Evolutionary conservation across 2,329 filamentous ascomycete genomes (phyloP), one percentile per base, ranked within the genome.

Genomic region (Fusarium austroafricanum): DNA sequence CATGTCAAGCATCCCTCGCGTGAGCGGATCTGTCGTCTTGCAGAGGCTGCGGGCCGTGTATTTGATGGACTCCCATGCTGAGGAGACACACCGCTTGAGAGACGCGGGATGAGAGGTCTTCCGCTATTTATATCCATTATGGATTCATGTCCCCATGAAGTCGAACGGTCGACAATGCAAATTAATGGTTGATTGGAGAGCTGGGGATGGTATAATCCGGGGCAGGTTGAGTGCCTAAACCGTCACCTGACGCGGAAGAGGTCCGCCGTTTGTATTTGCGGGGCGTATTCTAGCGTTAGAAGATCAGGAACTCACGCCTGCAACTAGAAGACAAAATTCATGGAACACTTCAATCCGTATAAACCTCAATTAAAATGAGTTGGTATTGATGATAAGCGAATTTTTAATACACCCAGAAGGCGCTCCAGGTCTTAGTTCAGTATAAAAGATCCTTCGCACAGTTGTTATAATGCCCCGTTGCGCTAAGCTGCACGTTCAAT

Each of bases 1-100:
- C 81, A 83, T 31, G 80, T 82, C 66, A 82, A 68, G 68, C 81
- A 82, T 18, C 81, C 80, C 51, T 74, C 72, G 37, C 72, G 69
- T 37, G 72, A 74, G 47, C 72, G 72, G 35, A 71, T 70, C 42
- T 72, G 64, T 51, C 72, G 68, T 14, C 72, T 61, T n/a, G 67
- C 67, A 21, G 69, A 61, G 10, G 61, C 40, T 18, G 55, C 39
- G 31, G 70, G 46, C 23, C 70, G 61, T 28, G 55, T 44, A 33
- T 61, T 65, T 26, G 57, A 53, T 14, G 68, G 42, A 10, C 39
- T 53, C 7, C 51, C 35, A 17, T 21, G 45, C 26, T 68, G 62
- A 23, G 53, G 60, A 20, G 53, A 53, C 15, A 58, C 45, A 31
- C 58, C 59, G 52, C 52, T 63, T 51, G 56, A 39, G 6, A 60